phyloP scores from a whole-genome alignment of 768 basidiomycete genomes.

The Clitopilus passeckerianus region DNA sequence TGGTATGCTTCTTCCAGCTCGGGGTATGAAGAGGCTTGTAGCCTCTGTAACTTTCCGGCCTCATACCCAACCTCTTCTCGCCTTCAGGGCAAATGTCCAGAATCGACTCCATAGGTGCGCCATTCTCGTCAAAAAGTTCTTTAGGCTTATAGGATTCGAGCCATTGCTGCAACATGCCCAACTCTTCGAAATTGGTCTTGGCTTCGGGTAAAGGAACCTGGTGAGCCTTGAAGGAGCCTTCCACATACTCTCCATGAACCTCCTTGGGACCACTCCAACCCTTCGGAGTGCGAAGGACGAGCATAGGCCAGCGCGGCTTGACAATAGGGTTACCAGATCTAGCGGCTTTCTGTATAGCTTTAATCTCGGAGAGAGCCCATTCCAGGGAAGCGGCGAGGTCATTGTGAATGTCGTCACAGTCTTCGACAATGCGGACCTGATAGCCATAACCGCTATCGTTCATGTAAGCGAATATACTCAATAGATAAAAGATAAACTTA shows the following conservation, averaged over 20 bases:
- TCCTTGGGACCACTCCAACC: slow-evolving; percentile 68
- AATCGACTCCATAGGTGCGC: slow-evolving; percentile 50
- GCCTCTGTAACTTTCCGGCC: slow-evolving; percentile 60
- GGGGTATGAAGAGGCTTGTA: slow-evolving; percentile 61
- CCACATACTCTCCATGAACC: slow-evolving; percentile 66
- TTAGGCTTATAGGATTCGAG: slow-evolving; percentile 63
- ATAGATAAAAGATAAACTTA: slow-evolving; percentile 20
- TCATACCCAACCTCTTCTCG: slow-evolving; percentile 65
- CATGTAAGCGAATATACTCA: background rate
- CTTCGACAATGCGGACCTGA: slow-evolving; percentile 77
- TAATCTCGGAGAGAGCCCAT: slow-evolving; percentile 74
- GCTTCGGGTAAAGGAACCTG: slow-evolving; percentile 83
- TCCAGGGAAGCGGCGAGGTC: slow-evolving; percentile 79
- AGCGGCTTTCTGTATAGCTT: slow-evolving; percentile 75
- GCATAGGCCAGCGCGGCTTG: slow-evolving; percentile 90
- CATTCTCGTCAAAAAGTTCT: slow-evolving; percentile 59
- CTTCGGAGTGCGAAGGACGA: slow-evolving; percentile 85
- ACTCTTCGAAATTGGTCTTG: slow-evolving; percentile 59
- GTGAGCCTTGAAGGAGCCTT: slow-evolving; percentile 81
- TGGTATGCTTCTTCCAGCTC: slow-evolving; percentile 54
- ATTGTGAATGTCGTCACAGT: slow-evolving; percentile 60
- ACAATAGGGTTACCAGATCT: slow-evolving; percentile 69
- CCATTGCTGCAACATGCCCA: slow-evolving; percentile 65
- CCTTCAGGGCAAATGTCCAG: slow-evolving; percentile 51
- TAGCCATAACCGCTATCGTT: slow-evolving; percentile 73